Evolutionary conservation across 257 asterid genomes (phyloP), one percentile per base, ranked within the genome.

Genomic region (Gardenia jasminoides): DNA sequence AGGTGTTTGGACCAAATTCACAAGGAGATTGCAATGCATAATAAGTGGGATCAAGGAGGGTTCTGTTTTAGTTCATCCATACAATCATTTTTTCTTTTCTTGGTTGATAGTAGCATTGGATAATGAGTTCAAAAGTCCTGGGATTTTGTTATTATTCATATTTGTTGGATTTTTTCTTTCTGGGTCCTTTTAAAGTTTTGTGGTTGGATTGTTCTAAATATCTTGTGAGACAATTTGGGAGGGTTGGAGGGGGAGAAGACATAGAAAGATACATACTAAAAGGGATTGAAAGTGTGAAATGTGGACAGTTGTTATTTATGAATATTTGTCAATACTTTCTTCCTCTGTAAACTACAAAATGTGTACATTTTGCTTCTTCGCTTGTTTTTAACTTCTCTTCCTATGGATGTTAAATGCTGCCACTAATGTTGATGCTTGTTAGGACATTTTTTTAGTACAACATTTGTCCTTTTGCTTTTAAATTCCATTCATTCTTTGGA

Each of bases 1-100:
- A 59, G 81, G 30, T 46, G 65, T 43, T 31, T 8, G 74, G 39
- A 28, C 66, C 19, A 47, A 16, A 46, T 22, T 36, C 46, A 66
- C 6, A 15, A n/a, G 22, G 31, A 44, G 22, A 12, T 44, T 33
- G 39, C 39, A 24, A 24, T 31, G 70, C 24, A 73, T 17, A 20
- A 80, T 12, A 74, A 81, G 48, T 36, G 74, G 44, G 8, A 46
- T 11, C 0, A 59, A 81, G 52, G 74, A 81, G 76, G 70, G 43
- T 39, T 80, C 79, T 81, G 83, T 12, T 74, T 75, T 81, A 80
- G 83, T 86, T 86, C 88, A 75, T 84, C 88, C 85, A 87, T 88
- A 88, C 85, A 85, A 75, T 69, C 67, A 54, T 78, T 75, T 81
- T 75, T 82, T 79, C 76, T 69, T 80, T 73, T 79, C 76, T 69